Evolutionary conservation across 345 rosid genomes (phyloP), one percentile per base, ranked within the genome.

Genomic region (Pistacia vera): DNA sequence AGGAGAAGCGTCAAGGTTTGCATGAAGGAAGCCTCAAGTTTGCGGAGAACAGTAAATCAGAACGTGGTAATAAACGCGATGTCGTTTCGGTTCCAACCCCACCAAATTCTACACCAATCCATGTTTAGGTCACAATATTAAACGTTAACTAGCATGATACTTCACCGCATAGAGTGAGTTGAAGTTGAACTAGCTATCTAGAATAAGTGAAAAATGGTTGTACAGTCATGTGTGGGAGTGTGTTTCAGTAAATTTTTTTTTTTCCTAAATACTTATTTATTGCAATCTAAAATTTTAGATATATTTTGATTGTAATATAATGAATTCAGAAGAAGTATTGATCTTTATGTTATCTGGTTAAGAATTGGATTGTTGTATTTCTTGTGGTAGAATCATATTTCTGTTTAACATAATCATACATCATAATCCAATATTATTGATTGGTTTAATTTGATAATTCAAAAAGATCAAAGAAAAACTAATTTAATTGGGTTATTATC

Each of bases 11-110:
- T n/a, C 81, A 70, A 58, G 88, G 94, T 8, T 72, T 89, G 79
- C 92, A 92, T 55, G 87, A 84, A 44, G 81, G 86, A 46, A 92
- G 95, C 78, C 77, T 93, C 64, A 92, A 87, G 69, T 94, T 22
- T 52, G 96, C 97, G 0, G 89, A 85, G 80, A 92, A 93, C 75
- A 87, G 91, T 76, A 76, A 88, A 35, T 90, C 94, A 0, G 93
- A 90, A 83, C 89, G 98, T 2, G 88, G 97, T 71, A 78, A 75
- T 2, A 2, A 2, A 76, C 83, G 83, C 12, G 7, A 3, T 30
- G 80, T 83, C 6, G 85, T 78, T 13, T 81, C 90, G 0, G 85
- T 86, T 0, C 78, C 88, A 12, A 85, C 91, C 0, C 88, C 94
- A 0, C 83, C 86, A 4, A 73, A 61, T 2, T 36, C 85, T 36